Base-by-base conservation (phyloP, 257 asterid genomes). In the Solanum verrucosum region DNA sequence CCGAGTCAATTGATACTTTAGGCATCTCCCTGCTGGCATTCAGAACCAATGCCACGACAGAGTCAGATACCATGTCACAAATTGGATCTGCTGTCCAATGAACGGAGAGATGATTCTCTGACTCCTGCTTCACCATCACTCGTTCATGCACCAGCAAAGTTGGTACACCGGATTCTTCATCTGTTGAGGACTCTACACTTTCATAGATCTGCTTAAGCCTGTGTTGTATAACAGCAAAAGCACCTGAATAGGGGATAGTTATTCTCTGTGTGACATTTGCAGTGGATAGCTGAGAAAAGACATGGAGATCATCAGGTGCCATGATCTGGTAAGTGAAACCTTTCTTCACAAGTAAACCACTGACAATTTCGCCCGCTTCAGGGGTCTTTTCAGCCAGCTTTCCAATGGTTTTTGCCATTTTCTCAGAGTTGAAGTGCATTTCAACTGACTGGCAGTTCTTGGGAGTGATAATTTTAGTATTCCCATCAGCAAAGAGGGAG, bases 61-160 rank as follows among this genome's bases (percentile, higher is more conserved):
- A 97, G 90, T 97, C 98, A 4, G 99, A 94, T 35, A 97, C 99
- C 99, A 97, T 95, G 88, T 97, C 99, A 87, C 95, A 94, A 74
- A 97, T 93, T 5, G 99, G 99, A 83, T 97, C 99, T 0, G 99
- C 99, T n/a, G 93, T 38, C 99, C 99, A 97, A 79, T 95, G 99
- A 89, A 97, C 87, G 1, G 99, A 97, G 23, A 97, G 86, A 60
- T 96, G 98, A 70, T 95, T 93, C 90, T 95, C 99, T 0, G 99
- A 93, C 86, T 97, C 98, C 83, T 92, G 99, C 87, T 96, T 97
- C 89, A 97, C 92, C 2, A 94, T 95, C 72, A 96, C 99, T 87
- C 91, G 87, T 9, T 92, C 98, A 34, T 97, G 99, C 88, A 97
- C 98, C 56, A 87, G 91, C 88, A 96, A 82, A 86, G 92, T 83